Base-by-base conservation (phyloP, 345 rosid species). In the Cardiospermum halicacabum region DNA sequence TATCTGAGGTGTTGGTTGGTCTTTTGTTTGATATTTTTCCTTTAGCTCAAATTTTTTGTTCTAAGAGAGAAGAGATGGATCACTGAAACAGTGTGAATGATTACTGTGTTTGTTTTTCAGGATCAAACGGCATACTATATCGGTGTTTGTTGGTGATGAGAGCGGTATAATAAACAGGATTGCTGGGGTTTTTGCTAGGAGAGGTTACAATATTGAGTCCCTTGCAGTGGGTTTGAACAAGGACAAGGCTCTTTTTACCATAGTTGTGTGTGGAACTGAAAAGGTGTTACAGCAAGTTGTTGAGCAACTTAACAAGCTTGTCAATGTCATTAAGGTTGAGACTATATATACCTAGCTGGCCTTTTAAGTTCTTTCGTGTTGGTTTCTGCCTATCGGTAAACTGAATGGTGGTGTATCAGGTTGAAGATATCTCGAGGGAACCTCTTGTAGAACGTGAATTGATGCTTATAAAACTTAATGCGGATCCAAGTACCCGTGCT, bases 141-240 rank as follows among this genome's bases (percentile, higher is more conserved):
- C 97, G 0, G 96, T 94, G 24, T 91, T 88, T 71, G 99, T 94
- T 56, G 99, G 99, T 58, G 97, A 94, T 62, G 99, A 94, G 69
- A 91, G 97, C 68, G 99, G 99, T 45, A 94, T 94, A 86, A 91
- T 94, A 63, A 94, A 94, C 48, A 77, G 97, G 77, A 94, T 94
- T 56, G 97, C 99, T 0, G 99, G 97, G 49, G 99, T 94, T 3
- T 94, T 94, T 73, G 95, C 96, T 1, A 84, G 97, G 75, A 82
- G 99, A 66, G 99, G 97, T 15, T 94, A 84, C 73, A 94, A 94
- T 72, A 94, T 91, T 9, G 99, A 94, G 81, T 86, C 96, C n/a
- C 96, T 94, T 26, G 99, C 97, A 63, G 99, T 94, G 65, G 97
- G 99, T 62, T 74, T 94, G 5, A 88, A 88, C 77, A 85, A 80